These are phyloP conservation scores for Goffeauzyma gilvescens DNA, from an alignment of 768 basidiomycete genomes.

Conservation along the genomic window DNA sequence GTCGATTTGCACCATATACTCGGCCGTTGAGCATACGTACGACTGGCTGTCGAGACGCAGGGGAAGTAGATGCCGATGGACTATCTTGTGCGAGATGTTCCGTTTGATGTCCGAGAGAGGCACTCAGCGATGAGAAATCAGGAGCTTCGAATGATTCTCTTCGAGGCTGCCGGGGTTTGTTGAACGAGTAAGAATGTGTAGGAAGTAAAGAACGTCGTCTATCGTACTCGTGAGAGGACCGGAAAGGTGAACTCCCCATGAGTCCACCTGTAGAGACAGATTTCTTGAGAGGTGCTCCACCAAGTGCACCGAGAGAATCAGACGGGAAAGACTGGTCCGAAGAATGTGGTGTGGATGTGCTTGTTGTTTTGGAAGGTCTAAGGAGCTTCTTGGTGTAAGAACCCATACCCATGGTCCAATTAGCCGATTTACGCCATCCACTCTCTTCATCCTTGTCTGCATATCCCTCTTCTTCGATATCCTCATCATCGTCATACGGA, in stretches of 20 bases:
- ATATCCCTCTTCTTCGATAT: conserved; percentile 9
- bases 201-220: conserved; percentile 17
- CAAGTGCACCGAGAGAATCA: too few relatives aligned
- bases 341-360: conserved; percentile 19
- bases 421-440: conserved; percentile 12
- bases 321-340: conserved; percentile 15
- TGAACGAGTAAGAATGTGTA: background rate
- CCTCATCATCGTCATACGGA: conserved; percentile 14
- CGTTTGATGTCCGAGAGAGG: conserved; percentile 35
- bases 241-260: conserved; percentile 28
- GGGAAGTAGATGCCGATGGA: background rate
- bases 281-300: conserved; percentile 25
- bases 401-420: conserved; percentile 12
- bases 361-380: conserved; percentile 24
- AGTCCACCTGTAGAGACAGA: conserved; percentile 30
- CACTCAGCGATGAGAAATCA: conserved; percentile 14
- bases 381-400: conserved; percentile 32
- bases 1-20: conserved; percentile 52
- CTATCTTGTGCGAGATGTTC: conserved; percentile 5
- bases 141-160: conserved; percentile 24
- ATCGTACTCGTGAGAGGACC: conserved; percentile 20
- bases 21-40: conserved; percentile 63
- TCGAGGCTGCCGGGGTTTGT: background rate
- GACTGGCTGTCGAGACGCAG: conserved; percentile 13
- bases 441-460: too few relatives aligned